These are phyloP conservation scores for Aureobasidium subglaciale DNA, from an alignment of 2,329 filamentous ascomycete species.

Conservation along the genomic window DNA sequence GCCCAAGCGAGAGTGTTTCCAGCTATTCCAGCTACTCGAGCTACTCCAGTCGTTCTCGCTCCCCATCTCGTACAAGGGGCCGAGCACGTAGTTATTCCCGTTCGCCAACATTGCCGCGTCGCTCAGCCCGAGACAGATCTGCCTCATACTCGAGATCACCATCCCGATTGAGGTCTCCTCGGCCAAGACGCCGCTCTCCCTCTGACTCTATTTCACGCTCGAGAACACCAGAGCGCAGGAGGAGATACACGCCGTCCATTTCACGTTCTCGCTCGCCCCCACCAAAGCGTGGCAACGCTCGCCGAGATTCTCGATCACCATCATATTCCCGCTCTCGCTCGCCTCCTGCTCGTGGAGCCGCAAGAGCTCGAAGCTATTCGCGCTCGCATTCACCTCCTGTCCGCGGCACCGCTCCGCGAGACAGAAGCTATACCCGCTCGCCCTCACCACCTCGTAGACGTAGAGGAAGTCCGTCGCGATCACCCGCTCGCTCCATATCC, in stretches of 20 bases:
- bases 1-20: slow-evolving; percentile 59
- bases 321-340: slow-evolving; percentile 20
- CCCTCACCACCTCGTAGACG: slow-evolving; percentile 13
- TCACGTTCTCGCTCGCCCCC: slow-evolving; percentile 21
- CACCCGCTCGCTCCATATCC: background rate
- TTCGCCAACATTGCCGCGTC: slow-evolving; percentile 25
- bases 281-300: slow-evolving; percentile 17
- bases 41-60: slow-evolving; percentile 40
- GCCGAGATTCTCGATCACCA: slow-evolving; percentile 17
- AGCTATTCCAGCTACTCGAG: slow-evolving; percentile 80
- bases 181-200: slow-evolving; percentile 14
- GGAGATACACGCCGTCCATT: slow-evolving; percentile 18
- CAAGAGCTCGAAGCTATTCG: slow-evolving; percentile 20
- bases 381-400: slow-evolving; percentile 17
- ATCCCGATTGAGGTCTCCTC: slow-evolving; percentile 15
- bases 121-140: slow-evolving; percentile 17
- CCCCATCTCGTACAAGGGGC: slow-evolving; percentile 20
- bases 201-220: slow-evolving; percentile 22
- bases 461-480: background rate
- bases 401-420: background rate
- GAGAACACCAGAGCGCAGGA: slow-evolving; percentile 23
- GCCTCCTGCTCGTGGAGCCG: slow-evolving; percentile 19
- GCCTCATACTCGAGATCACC: slow-evolving; percentile 16
- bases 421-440: slow-evolving; percentile 14
- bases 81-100: slow-evolving; percentile 22